phyloP scores from a whole-genome alignment of 2,329 filamentous ascomycete species.

The Paecilomyces sp. region DNA sequence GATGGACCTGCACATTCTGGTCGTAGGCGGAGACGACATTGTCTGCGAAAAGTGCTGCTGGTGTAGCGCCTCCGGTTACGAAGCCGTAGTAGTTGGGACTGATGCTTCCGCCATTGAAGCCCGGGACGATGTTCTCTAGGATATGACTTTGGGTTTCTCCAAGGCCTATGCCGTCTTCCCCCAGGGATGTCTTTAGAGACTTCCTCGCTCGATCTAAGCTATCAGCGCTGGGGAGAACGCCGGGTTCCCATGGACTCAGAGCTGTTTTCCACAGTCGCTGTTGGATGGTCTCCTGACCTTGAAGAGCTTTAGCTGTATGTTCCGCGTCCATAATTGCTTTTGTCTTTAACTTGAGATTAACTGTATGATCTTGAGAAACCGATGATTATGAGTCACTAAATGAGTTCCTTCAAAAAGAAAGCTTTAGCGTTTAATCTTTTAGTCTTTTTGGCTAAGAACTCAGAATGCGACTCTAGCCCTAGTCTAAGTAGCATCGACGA shows the following conservation, averaged over 20 bases:
- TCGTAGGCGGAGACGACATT: slow-evolving; percentile 74
- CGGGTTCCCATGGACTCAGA: slow-evolving; percentile 19
- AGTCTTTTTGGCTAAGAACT: background rate
- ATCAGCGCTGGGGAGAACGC: slow-evolving; percentile 24
- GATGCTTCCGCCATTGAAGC: slow-evolving; percentile 59
- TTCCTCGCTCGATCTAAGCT: slow-evolving; percentile 22
- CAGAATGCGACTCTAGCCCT: background rate
- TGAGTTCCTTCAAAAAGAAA: background rate
- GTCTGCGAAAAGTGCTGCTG: slow-evolving; percentile 74
- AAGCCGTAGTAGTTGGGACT: slow-evolving; percentile 77
- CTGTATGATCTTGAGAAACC: background rate
- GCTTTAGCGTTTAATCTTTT: background rate
- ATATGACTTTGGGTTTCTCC: slow-evolving; percentile 29
- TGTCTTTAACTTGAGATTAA: background rate
- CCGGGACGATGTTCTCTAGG: slow-evolving; percentile 39
- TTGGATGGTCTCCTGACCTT: slow-evolving; percentile 14
- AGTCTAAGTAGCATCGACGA: background rate
- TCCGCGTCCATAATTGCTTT: background rate
- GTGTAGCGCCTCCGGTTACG: slow-evolving; percentile 73
- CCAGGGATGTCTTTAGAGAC: slow-evolving; percentile 23
- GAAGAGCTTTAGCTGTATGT: background rate
- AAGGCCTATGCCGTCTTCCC: slow-evolving; percentile 21
- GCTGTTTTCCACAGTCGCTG: slow-evolving; percentile 23
- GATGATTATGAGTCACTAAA: background rate
- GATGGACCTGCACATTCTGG: slow-evolving; percentile 77